A percentile compares a stretch with the other conserved stretches of the same genome.
These are phyloP conservation scores for Erythrophleum ivorense DNA, from an alignment of 331 rosid species.

Conservation along the genomic window DNA sequence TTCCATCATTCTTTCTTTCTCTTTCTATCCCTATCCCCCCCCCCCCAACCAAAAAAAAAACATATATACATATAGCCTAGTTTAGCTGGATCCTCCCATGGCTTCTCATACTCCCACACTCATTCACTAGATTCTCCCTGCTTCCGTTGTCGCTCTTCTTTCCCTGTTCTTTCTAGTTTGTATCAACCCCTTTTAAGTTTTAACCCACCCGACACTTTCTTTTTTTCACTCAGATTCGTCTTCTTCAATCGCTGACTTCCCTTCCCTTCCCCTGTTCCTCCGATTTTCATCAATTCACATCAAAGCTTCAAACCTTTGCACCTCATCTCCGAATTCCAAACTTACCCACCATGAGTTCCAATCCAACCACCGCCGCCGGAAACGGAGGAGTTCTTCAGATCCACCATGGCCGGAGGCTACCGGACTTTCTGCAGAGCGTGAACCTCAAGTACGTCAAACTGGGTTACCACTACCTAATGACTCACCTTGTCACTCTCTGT, in stretches of 20 bases:
- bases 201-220: background rate
- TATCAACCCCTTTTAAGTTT: conserved; percentile 2
- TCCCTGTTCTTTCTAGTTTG: conserved; percentile 20
- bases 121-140: conserved; percentile 12
- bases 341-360: conserved; percentile 40
- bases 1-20: too few relatives aligned
- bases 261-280: background rate
- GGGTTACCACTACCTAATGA: conserved; percentile 62
- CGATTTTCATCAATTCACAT: background rate
- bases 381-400: conserved; percentile 45
- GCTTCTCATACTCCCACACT: background rate
- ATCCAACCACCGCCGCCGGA: background rate
- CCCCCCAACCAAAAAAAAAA: too few relatives aligned
- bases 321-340: background rate
- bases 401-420: conserved; percentile 47
- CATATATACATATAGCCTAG: background rate
- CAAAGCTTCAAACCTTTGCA: background rate
- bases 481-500: conserved; percentile 54
- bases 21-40: too few relatives aligned
- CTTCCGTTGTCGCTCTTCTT: background rate
- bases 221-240: background rate
- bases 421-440: conserved; percentile 51
- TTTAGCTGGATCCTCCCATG: background rate
- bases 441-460: conserved; percentile 62
- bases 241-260: too few relatives aligned